Percentiles rank a stretch among this genome's conserved stretches.
These are phyloP conservation scores for Umbelopsis ramanniana DNA, from an alignment of 192 early-diverging fungal species.

Conservation along the genomic window DNA sequence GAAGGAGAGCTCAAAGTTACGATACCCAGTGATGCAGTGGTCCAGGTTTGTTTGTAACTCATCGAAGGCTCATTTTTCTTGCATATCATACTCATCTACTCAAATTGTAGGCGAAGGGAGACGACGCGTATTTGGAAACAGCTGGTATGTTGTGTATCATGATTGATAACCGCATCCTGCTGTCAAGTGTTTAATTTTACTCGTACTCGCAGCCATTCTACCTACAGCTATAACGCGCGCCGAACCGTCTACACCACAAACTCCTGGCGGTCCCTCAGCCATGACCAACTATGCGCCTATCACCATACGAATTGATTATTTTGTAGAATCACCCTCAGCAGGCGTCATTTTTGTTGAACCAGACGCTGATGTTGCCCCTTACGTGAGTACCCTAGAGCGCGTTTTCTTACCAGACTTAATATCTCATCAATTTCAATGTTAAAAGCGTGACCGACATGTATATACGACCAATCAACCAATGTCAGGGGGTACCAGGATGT, in stretches of 20 bases:
- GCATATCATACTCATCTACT: neutral
- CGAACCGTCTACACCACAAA: conserved; percentile 43
- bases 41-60: neutral
- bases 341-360: conserved; percentile 62
- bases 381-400: conserved; percentile 39
- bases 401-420: neutral
- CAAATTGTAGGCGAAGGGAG: neutral
- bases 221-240: conserved; percentile 32
- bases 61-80: neutral
- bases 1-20: conserved; percentile 51
- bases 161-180: neutral
- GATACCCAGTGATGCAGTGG: conserved; percentile 35
- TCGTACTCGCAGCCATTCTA: neutral
- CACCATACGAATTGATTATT: conserved; percentile 54
- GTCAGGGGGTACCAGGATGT: conserved; percentile 69
- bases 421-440: neutral
- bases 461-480: conserved; percentile 71
- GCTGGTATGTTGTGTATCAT: neutral
- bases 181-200: neutral
- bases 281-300: conserved; percentile 45
- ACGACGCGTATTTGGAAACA: conserved; percentile 18
- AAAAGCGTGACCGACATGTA: conserved; percentile 52
- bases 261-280: conserved; percentile 26
- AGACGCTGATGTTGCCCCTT: conserved; percentile 59
- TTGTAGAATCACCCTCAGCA: conserved; percentile 50